A percentile compares a stretch with the other conserved stretches of the same genome.
Conservation (phyloP, 2,329 filamentous ascomycete genomes). For the Trichoderma semiorbis region DNA sequence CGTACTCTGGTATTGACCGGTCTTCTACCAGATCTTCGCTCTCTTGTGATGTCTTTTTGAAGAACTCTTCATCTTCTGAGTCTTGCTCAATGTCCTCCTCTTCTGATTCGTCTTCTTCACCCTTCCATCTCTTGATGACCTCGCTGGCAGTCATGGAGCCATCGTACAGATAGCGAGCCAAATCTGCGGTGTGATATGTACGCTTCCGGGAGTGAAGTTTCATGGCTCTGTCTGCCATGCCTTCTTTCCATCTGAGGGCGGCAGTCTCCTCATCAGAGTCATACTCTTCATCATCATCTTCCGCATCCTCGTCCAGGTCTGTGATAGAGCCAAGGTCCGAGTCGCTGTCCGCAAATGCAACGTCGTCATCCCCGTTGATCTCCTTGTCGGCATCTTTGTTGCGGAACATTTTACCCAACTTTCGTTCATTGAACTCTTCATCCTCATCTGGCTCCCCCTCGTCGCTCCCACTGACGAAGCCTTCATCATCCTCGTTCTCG, state of each 20-base stretch:
- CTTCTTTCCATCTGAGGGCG: constrained; percentile 80
- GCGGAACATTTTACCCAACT: constrained; percentile 59
- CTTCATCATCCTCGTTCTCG: constrained; percentile 56
- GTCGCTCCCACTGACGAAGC: constrained; percentile 52
- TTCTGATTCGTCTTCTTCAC: constrained; percentile 54
- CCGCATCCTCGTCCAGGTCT: constrained; percentile 43
- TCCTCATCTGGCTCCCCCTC: constrained; percentile 51
- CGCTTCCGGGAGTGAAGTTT: constrained; percentile 66
- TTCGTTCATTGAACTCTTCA: constrained; percentile 56
- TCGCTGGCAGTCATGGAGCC: constrained; percentile 70
- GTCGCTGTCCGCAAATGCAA: constrained; percentile 94
- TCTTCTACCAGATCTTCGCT: constrained; percentile 75
- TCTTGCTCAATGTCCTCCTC: constrained; percentile 58
- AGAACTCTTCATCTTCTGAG: constrained; percentile 60
- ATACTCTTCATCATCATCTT: constrained; percentile 49
- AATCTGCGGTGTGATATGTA: constrained; percentile 73
- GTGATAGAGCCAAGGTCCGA: constrained; percentile 92
- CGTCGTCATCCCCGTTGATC: constrained; percentile 57
- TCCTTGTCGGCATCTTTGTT: constrained; percentile 47
- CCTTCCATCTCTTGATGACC: constrained; percentile 76
- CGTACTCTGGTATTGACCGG: constrained; percentile 70
- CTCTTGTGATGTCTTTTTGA: constrained; percentile 60
- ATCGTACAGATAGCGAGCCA: constrained; percentile 88
- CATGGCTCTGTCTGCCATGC: constrained; percentile 72
- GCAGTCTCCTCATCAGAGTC: constrained; percentile 67